Percentiles rank a stretch among this genome's conserved stretches.
Evolutionary conservation across 352 stramenopile species (phyloP).

Genomic region (Phytophthora vignae): DNA sequence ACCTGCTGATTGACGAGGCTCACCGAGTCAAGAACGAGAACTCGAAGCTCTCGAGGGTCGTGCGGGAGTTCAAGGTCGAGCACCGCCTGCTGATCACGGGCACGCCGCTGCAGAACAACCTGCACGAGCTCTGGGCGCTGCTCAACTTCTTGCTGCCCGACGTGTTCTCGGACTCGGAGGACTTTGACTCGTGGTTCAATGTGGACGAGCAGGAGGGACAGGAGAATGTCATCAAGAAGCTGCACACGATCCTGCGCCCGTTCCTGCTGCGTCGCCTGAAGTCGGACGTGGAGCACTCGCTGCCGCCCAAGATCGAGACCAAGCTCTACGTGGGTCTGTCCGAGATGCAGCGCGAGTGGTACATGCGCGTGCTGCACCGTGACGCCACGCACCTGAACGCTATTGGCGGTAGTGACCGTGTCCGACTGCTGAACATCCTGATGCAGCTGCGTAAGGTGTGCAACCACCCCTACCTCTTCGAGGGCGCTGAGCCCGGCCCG

Average conservation of each 20-base stretch:
- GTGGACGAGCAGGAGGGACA: conserved; percentile 96
- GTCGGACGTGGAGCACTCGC: conserved; percentile 96
- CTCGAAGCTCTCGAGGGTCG: conserved; percentile 88
- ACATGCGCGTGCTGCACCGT: conserved; percentile 97
- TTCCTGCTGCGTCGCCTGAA: conserved; percentile 99
- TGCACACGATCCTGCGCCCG: conserved; percentile 97
- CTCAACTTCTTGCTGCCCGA: conserved; percentile 98
- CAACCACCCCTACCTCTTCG: conserved; percentile 99
- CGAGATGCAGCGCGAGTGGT: conserved; percentile 98
- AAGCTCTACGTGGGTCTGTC: conserved; percentile 98
- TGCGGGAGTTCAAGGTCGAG: conserved; percentile 93
- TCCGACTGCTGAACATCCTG: conserved; percentile 97
- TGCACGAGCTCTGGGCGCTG: conserved; percentile 99
- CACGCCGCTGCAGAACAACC: conserved; percentile 99
- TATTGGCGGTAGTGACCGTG: conserved; percentile 95
- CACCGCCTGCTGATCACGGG: conserved; percentile 97
- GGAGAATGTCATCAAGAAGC: conserved; percentile 97
- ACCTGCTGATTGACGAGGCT: conserved; percentile 98
- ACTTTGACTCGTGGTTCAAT: conserved; percentile 99
- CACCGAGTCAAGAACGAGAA: conserved; percentile 99
- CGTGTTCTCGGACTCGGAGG: conserved; percentile 96
- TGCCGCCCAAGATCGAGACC: conserved; percentile 99
- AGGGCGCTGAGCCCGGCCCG: conserved; percentile 97
- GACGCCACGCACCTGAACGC: conserved; percentile 97
- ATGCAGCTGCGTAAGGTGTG: conserved; percentile 99